Evolutionary conservation across 169 alveolate genomes (phyloP).

Genomic region (Eimeria acervulina): DNA sequence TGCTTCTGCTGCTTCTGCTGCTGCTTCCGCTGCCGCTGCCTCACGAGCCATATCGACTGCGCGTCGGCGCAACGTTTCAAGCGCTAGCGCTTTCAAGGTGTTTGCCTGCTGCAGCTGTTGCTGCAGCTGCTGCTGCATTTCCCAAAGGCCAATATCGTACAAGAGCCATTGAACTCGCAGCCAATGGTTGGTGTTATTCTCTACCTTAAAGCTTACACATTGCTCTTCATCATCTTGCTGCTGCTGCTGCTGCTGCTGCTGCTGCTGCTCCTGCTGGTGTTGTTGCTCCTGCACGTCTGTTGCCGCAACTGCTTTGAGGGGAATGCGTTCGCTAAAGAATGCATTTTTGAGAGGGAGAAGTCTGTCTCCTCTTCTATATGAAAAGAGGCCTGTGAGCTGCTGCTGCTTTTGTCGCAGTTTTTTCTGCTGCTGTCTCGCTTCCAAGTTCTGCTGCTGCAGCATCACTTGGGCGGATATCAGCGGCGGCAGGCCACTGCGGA

Average conservation of each 20-base stretch:
- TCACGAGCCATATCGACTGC: conserved; percentile 41
- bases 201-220: conserved; percentile 2
- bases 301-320: background rate
- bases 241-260: background rate
- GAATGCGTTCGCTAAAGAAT: background rate
- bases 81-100: background rate
- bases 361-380: background rate
- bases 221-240: conserved; percentile 29
- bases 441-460: conserved; percentile 50
- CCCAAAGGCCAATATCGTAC: conserved; percentile 60
- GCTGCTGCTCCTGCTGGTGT: background rate
- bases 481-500: conserved; percentile 38
- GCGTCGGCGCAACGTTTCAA: conserved; percentile 47
- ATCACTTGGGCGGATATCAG: conserved; percentile 29
- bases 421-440: conserved; percentile 10
- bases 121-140: conserved; percentile 60
- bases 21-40: conserved; percentile 46
- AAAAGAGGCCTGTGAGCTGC: background rate
- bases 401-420: background rate
- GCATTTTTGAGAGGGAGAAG: background rate
- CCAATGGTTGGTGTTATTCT: conserved; percentile 63
- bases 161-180: conserved; percentile 49
- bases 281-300: background rate
- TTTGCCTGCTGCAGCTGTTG: conserved; percentile 43
- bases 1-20: conserved; percentile 49